Percentiles rank a stretch among this genome's conserved stretches.
Evolutionary conservation across 75 land plant genomes (phyloP).

Genomic region (Cunninghamia lanceolata): DNA sequence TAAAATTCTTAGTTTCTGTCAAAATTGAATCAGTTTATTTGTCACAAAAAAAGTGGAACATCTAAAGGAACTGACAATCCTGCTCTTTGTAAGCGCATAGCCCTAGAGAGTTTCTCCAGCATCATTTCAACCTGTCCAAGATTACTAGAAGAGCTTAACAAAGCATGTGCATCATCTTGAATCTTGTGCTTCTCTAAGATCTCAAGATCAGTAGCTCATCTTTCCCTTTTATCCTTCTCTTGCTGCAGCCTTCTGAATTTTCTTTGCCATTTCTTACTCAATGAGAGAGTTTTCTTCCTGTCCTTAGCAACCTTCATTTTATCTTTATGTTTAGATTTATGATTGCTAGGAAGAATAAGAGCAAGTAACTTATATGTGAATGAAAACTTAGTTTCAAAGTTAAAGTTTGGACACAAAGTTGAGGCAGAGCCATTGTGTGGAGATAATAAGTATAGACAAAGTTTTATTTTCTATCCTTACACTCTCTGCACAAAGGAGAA

Average conservation of each 20-base stretch:
- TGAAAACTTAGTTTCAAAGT: too few relatives aligned
- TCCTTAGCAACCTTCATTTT: constrained; percentile 13
- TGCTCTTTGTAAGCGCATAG: constrained; percentile 53
- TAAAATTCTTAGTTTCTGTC: neutral
- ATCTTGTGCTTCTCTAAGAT: constrained; percentile 61
- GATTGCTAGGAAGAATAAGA: constrained; percentile 20
- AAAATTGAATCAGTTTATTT: neutral
- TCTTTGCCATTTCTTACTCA: constrained; percentile 66
- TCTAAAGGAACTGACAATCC: constrained; percentile 61
- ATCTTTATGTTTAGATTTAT: constrained; percentile 13
- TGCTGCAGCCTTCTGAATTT: constrained; percentile 69
- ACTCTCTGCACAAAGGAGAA: too few relatives aligned
- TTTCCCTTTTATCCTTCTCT: constrained; percentile 64
- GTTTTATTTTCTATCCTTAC: too few relatives aligned
- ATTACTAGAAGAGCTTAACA: constrained; percentile 58
- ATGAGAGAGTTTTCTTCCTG: constrained; percentile 3
- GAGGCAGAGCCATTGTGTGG: too few relatives aligned
- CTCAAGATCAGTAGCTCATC: constrained; percentile 41
- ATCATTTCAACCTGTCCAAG: constrained; percentile 64
- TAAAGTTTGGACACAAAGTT: too few relatives aligned
- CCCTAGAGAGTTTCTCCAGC: constrained; percentile 62
- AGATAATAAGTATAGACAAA: too few relatives aligned
- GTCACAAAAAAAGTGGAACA: constrained; percentile 37
- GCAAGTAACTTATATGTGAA: too few relatives aligned
- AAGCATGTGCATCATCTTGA: constrained; percentile 40